Evolutionary conservation across 306 rosid species (phyloP), one percentile per base, ranked within the genome.

Genomic region (Aeschynomene evenia): DNA sequence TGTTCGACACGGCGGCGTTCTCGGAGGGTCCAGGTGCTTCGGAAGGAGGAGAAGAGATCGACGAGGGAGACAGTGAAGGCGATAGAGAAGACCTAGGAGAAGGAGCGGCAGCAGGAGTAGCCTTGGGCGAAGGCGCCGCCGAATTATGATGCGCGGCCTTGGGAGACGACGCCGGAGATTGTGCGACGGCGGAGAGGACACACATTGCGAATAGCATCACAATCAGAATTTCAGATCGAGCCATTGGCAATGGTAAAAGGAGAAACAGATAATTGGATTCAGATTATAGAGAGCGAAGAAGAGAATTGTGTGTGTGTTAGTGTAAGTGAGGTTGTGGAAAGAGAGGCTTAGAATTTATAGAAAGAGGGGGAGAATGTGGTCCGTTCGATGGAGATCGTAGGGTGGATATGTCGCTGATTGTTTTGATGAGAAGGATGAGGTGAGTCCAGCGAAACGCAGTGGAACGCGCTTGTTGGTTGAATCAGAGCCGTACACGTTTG

Each of bases 11-110:
- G 7, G 83, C 79, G 6, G 62, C 76, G 6, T 42, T 79, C 0
- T 0, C 14, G 3, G 83, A 8, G 0, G 83, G 86, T 7, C 43
- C 62, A 1, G 77, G 83, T 20, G 83, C 71, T 6, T 48, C 58
- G 5, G 83, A 21, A 2, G 86, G 86, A 39, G 83, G 73, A 1
- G 23, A 0, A 1, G 86, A 24, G 54, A 75, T 78, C 5, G 79
- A 71, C 2, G 78, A 9, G 0, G 86, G 65, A 57, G 85, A 2
- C 11, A 20, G 6, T 21, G 75, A 42, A 40, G 75, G 55, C 0
- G 73, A 26, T 0, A 78, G 77, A 14, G 77, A 28, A 20, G 76
- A 0, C 4, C 58, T 0, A 0, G 81, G 68, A 12, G 73, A 34
- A 0, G 77, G 82, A 34, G 66, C 16, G 2, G 19, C 15, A 1